Evolutionary conservation across 768 basidiomycete genomes (phyloP).

Genomic region (Boletellus sp.): DNA sequence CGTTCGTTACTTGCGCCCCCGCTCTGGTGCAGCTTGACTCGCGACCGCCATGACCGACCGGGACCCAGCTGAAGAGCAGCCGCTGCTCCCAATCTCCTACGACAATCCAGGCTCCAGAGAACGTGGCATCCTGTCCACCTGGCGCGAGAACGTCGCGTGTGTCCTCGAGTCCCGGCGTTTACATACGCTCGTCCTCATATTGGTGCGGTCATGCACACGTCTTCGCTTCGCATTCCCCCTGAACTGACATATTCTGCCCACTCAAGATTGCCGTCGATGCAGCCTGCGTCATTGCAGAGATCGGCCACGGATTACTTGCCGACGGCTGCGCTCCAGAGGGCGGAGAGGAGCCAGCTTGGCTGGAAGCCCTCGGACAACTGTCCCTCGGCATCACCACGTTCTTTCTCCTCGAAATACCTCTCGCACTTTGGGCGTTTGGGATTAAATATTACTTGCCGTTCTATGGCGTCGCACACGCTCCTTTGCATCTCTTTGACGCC

Average conservation of each 20-base stretch:
- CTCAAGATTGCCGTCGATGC: conserved; percentile 61
- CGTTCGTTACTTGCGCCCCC: conserved; percentile 2
- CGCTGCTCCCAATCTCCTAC: conserved; percentile 37
- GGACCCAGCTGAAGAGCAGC: conserved; percentile 46
- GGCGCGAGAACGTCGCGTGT: conserved; percentile 38
- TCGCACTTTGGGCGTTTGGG: conserved; percentile 66
- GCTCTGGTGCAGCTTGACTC: conserved; percentile 12
- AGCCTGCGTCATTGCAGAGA: conserved; percentile 65
- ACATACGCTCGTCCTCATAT: conserved; percentile 53
- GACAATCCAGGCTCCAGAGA: conserved; percentile 14
- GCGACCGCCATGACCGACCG: conserved; percentile 31
- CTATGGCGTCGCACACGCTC: conserved; percentile 48
- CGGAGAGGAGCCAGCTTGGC: conserved; percentile 53
- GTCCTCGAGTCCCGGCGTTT: conserved; percentile 51
- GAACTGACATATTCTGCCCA: not conserved
- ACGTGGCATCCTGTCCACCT: conserved; percentile 9
- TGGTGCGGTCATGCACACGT: conserved; percentile 43
- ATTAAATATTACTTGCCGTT: conserved; percentile 59
- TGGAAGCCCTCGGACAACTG: conserved; percentile 55
- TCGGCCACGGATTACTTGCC: conserved; percentile 63
- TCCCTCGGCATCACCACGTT: conserved; percentile 67
- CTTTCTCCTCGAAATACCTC: conserved; percentile 76
- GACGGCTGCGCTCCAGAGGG: conserved; percentile 43
- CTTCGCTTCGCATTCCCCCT: conserved; percentile 16
- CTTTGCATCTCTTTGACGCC: conserved; percentile 73